These are phyloP conservation scores for Yamagishiella unicocca DNA, from an alignment of 139 green algal genomes.

Conservation along the genomic window DNA sequence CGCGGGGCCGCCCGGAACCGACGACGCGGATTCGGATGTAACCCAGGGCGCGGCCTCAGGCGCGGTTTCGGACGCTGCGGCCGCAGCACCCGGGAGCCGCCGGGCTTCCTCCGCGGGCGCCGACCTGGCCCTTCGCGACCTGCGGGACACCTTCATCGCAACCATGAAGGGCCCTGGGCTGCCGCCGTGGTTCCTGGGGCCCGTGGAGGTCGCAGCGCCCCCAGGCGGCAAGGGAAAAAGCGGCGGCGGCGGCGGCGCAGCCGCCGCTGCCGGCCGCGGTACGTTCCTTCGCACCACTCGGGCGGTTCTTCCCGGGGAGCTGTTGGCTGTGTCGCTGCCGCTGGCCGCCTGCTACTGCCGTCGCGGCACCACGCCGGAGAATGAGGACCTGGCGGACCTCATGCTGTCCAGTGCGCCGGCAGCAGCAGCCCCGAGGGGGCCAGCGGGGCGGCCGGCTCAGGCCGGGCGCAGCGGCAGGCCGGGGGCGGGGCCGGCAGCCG, in stretches of 20 bases:
- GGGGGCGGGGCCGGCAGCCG: neutral
- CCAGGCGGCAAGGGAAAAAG: neutral
- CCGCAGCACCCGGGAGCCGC: neutral
- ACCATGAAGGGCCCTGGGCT: neutral
- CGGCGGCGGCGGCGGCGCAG: neutral
- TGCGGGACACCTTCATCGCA: slow-evolving; percentile 37
- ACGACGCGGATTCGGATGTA: neutral
- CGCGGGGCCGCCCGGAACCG: neutral
- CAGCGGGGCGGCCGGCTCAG: neutral
- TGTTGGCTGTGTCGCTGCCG: slow-evolving; percentile 49
- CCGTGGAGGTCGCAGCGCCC: neutral
- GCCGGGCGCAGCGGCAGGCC: neutral
- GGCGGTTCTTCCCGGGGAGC: slow-evolving; percentile 9
- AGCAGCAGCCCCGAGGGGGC: neutral
- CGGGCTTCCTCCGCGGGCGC: neutral
- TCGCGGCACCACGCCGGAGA: slow-evolving; percentile 50
- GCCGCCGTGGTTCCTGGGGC: slow-evolving; percentile 46
- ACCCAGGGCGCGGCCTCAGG: neutral
- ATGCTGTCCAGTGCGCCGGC: slow-evolving; percentile 34
- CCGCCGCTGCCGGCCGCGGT: neutral
- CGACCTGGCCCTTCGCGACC: neutral
- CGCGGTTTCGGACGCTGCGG: neutral
- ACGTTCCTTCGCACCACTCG: neutral
- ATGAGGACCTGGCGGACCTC: slow-evolving; percentile 60
- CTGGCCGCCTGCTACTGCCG: slow-evolving; percentile 41